Evolutionary conservation across 176 grass and related monocot species (phyloP).

Genomic region (Eleusine coracana): DNA sequence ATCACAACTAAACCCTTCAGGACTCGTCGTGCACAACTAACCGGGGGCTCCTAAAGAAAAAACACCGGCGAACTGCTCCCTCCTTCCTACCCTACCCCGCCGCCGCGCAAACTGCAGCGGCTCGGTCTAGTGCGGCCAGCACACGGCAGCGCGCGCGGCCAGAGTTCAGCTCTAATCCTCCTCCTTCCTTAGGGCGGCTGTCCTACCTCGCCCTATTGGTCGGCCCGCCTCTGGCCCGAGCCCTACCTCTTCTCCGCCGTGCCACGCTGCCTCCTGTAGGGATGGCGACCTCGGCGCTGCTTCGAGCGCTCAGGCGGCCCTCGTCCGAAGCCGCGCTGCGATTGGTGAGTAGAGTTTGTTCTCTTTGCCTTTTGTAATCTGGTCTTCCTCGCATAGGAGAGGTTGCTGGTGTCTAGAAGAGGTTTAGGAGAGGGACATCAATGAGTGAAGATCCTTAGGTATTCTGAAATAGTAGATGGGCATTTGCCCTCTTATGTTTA

Average conservation of each 20-base stretch:
- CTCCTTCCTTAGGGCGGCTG: neutral
- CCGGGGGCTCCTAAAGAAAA: neutral
- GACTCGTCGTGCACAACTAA: no score
- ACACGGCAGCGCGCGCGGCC: neutral
- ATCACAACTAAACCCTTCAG: constrained; percentile 9
- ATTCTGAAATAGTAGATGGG: neutral
- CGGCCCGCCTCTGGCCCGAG: neutral
- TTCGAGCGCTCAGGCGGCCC: constrained; percentile 55
- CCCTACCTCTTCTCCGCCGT: neutral
- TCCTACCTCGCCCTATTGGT: neutral
- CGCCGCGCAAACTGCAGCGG: neutral
- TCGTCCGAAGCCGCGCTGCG: constrained; percentile 42
- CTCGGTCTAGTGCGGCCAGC: neutral
- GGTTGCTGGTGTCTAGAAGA: neutral
- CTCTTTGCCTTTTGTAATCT: neutral
- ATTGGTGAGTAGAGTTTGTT: constrained; percentile 41
- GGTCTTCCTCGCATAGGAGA: neutral
- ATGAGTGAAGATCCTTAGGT: neutral
- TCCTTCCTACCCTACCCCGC: neutral
- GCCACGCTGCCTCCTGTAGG: neutral
- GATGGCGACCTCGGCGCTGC: constrained; percentile 59
- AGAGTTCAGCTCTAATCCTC: neutral
- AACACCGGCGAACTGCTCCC: neutral
- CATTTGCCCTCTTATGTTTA: neutral
- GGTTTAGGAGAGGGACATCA: constrained; percentile 1